These are phyloP conservation scores for Artomyces pyxidatus DNA, from an alignment of 768 basidiomycete species.

Conservation along the genomic window DNA sequence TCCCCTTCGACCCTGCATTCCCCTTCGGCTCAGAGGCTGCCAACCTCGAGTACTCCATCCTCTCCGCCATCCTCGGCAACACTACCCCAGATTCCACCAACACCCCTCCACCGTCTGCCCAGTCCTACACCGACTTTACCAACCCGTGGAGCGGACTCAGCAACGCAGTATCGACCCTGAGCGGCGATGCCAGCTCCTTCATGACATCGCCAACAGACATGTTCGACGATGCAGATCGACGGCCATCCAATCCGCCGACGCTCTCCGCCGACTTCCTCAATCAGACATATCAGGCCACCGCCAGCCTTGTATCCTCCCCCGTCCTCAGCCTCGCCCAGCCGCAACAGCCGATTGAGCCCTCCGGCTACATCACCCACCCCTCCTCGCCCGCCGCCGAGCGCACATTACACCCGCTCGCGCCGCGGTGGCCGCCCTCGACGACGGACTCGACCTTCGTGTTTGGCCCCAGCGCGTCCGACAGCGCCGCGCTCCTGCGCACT, in stretches of 20 bases:
- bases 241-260: too few relatives aligned
- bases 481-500: constrained; percentile 5
- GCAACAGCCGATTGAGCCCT: not conserved
- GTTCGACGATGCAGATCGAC: constrained; percentile 1
- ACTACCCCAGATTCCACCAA: constrained; percentile 20
- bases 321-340: not conserved
- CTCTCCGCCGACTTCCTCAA: constrained; percentile 8
- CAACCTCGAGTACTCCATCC: constrained; percentile 90
- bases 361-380: not conserved
- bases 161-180: not conserved
- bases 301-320: not conserved
- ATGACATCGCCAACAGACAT: not conserved
- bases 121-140: constrained; percentile 7
- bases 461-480: not conserved
- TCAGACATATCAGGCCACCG: not conserved
- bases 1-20: constrained; percentile 48
- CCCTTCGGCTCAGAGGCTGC: constrained; percentile 85
- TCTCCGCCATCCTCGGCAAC: constrained; percentile 78
- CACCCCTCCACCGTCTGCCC: constrained; percentile 10
- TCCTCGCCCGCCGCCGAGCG: constrained; percentile 2
- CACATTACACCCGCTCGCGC: constrained; percentile 12
- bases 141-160: constrained; percentile 4
- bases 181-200: constrained; percentile 7
- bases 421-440: constrained; percentile 12
- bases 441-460: constrained; percentile 14